Evolutionary conservation across 2,329 filamentous ascomycete genomes (phyloP), one percentile per base, ranked within the genome.

Genomic region (Thielaviopsis cerberus): DNA sequence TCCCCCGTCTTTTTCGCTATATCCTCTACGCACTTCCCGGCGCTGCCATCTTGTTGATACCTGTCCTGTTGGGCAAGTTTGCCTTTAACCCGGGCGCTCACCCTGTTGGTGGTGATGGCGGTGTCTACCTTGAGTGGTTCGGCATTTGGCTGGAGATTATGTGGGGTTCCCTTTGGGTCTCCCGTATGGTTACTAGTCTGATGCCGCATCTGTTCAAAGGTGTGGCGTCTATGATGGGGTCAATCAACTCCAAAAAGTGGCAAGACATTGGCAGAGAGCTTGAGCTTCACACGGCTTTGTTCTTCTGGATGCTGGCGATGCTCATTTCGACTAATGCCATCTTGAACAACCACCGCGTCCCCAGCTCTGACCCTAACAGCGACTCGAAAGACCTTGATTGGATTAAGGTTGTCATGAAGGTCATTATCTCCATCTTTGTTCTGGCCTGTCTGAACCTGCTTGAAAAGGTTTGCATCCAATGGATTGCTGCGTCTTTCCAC

Each of bases 401-500:
- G 91, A 85, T 94, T 68, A 73, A 71, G 27, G 80, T 83, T 15
- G 79, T 89, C 63, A 86, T 94, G 74, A 95, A 94, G 68, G 79
- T 97, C 64, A 83, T 96, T 61, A 81, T 94, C 20, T 78, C 86
- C 1, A 67, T 94, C n/a, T 90, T 97, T 64, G 84, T 94, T 15
- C 79, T 87, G 61, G 79, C 82, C 0, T 75, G 82, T 2, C 74
- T 96, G 62, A 96, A 97, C 69, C 85, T 92, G 61, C 75, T 85
- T 56, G 90, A 96, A 69, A 97, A 96, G 74, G 86, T 96, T 61
- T 79, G 94, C 63, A 94, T 96, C 58, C 90, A 96, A 67, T 83
- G 94, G 71, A 94, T 97, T 64, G 90, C 91, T 30, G 90, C 90
- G 59, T 89, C 85, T 62, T 97, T 97, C 70, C 91, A 97, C 68